phyloP scores from a whole-genome alignment of 2,329 filamentous ascomycete species.

The Monilinia aucupariae region DNA sequence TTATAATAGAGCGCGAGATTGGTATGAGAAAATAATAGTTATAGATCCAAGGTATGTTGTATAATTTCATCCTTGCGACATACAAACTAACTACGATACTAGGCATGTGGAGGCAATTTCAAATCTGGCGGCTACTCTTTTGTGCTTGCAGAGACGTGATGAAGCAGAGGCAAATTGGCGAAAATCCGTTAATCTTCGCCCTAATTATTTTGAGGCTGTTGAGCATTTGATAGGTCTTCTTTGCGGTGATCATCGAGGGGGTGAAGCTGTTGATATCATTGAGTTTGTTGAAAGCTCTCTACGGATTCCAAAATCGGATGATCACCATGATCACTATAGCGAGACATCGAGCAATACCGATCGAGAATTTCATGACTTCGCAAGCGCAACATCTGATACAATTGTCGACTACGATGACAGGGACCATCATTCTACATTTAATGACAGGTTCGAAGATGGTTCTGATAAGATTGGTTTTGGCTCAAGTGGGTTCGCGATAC shows the following conservation, averaged over 20 bases:
- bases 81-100: slow-evolving; percentile 12
- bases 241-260: slow-evolving; percentile 72
- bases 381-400: slow-evolving; percentile 27
- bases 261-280: slow-evolving; percentile 83
- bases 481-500: slow-evolving; percentile 77
- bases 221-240: slow-evolving; percentile 88
- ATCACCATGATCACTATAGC: slow-evolving; percentile 51
- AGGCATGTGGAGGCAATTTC: slow-evolving; percentile 85
- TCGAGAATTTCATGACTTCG: slow-evolving; percentile 29
- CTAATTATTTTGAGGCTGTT: slow-evolving; percentile 88
- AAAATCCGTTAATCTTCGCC: slow-evolving; percentile 73
- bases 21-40: slow-evolving; percentile 61
- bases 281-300: slow-evolving; percentile 74
- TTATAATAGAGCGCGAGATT: slow-evolving; percentile 69
- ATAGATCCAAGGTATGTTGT: slow-evolving; percentile 50
- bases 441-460: slow-evolving; percentile 20
- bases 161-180: slow-evolving; percentile 87
- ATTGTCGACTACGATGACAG: slow-evolving; percentile 33
- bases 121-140: slow-evolving; percentile 83
- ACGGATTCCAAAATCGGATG: slow-evolving; percentile 43
- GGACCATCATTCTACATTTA: slow-evolving; percentile 22
- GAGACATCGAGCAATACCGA: slow-evolving; percentile 52
- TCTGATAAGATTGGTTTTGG: slow-evolving; percentile 49
- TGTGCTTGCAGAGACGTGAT: slow-evolving; percentile 73
- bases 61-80: neutral